Conservation (phyloP, 1,284 basidiomycete genomes). For the Wallemia hederae region DNA sequence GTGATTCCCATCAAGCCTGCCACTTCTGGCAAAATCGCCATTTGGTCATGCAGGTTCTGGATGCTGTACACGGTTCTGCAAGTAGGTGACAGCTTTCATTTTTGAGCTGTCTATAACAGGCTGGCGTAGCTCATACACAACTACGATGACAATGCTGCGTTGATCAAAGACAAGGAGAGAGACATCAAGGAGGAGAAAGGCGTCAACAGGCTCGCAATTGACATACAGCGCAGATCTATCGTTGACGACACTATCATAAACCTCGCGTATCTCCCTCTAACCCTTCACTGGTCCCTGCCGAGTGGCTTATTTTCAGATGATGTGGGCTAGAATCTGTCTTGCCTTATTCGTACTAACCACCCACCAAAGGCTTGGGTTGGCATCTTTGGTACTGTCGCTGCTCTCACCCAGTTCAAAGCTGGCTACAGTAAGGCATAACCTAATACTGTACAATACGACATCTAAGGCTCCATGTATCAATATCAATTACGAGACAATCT, state of each 20-base stretch:
- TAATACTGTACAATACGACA: background rate
- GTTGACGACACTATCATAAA: conserved; percentile 45
- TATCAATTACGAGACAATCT: background rate
- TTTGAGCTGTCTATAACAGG: conserved; percentile 32
- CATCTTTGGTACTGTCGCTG: conserved; percentile 31
- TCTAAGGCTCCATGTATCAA: background rate
- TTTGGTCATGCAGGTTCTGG: conserved; percentile 51
- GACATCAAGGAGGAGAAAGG: conserved; percentile 4
- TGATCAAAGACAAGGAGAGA: conserved; percentile 24
- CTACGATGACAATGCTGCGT: conserved; percentile 25
- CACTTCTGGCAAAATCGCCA: conserved; percentile 23
- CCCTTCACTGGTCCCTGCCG: conserved; percentile 43
- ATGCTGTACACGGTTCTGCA: conserved; percentile 40
- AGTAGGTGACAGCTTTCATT: conserved; percentile 24
- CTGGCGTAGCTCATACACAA: conserved; percentile 20
- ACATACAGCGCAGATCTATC: conserved; percentile 20
- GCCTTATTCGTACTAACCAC: background rate
- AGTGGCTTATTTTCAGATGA: background rate
- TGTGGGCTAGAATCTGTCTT: conserved; percentile 6
- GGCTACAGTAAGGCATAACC: conserved; percentile 19
- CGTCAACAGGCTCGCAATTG: conserved; percentile 13
- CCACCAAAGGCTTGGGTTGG: conserved; percentile 27
- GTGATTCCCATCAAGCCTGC: conserved; percentile 24
- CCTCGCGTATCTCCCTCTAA: conserved; percentile 42
- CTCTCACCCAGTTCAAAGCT: conserved; percentile 31